These are phyloP conservation scores for Sherardia arvensis DNA, from an alignment of 257 asterid species.

Conservation along the genomic window DNA sequence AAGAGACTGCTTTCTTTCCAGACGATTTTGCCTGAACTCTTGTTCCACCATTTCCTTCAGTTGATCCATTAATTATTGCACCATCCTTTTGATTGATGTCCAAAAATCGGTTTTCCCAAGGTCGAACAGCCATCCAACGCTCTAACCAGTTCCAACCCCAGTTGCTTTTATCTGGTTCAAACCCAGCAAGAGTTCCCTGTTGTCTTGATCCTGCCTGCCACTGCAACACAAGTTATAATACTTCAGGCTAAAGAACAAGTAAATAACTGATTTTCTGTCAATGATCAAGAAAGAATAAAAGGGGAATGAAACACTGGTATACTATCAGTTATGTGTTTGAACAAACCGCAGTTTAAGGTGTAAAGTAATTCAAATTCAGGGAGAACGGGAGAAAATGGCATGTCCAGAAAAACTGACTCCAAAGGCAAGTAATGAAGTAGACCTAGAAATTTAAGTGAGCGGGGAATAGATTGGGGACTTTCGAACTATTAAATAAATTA, in stretches of 20 bases:
- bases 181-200: constrained; percentile 41
- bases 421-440: background rate
- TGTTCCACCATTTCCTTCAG: constrained; percentile 35
- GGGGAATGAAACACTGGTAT: background rate
- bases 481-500: background rate
- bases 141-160: constrained; percentile 99
- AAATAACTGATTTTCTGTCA: background rate
- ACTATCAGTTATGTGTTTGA: background rate
- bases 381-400: background rate
- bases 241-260: background rate
- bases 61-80: constrained; percentile 39
- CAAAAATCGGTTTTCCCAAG: constrained; percentile 95
- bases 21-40: constrained; percentile 29
- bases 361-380: background rate
- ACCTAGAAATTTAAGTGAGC: background rate
- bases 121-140: constrained; percentile 99
- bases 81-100: constrained; percentile 73
- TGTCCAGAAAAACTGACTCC: background rate
- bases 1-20: constrained; percentile 38
- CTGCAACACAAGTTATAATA: constrained; percentile 34
- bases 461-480: background rate
- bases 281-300: background rate
- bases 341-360: background rate
- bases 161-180: constrained; percentile 78
- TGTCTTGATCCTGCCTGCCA: constrained; percentile 99